phyloP scores from a whole-genome alignment of 2,329 filamentous ascomycete genomes.

The Colletotrichum sp. region DNA sequence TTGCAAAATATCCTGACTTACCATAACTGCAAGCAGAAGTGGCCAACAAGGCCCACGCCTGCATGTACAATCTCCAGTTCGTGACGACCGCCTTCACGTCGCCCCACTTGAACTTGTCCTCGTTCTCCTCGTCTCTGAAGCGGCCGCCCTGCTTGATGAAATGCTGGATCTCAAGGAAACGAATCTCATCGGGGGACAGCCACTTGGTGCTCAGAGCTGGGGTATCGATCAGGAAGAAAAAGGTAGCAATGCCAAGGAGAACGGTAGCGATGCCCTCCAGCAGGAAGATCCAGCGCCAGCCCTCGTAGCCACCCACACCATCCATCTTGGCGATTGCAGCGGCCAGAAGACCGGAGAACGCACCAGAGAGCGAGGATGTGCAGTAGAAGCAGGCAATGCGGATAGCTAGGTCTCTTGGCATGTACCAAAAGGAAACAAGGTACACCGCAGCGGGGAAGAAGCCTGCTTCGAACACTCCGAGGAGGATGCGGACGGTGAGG shows the following conservation, averaged over 20 bases:
- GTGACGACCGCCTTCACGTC: conserved; percentile 31
- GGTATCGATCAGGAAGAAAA: conserved; percentile 47
- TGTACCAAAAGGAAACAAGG: conserved; percentile 34
- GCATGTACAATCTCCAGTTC: conserved; percentile 34
- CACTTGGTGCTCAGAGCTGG: conserved; percentile 38
- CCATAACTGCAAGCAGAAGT: conserved; percentile 26
- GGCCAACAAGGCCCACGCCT: conserved; percentile 32
- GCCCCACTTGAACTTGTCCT: conserved; percentile 24
- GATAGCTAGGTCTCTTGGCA: conserved; percentile 28
- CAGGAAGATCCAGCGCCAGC: conserved; percentile 61
- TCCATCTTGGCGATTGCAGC: conserved; percentile 64
- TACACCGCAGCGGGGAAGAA: conserved; percentile 35
- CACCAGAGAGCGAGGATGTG: conserved; percentile 45
- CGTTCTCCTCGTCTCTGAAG: conserved; percentile 22
- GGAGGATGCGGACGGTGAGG: conserved; percentile 31
- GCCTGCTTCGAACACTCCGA: conserved; percentile 35
- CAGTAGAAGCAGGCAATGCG: conserved; percentile 34
- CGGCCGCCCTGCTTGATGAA: conserved; percentile 37
- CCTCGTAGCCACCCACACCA: conserved; percentile 50
- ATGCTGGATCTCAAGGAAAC: conserved; percentile 31
- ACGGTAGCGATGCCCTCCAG: conserved; percentile 34
- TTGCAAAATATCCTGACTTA: not conserved
- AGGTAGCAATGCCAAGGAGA: conserved; percentile 47
- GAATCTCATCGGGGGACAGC: conserved; percentile 40
- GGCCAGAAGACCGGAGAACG: conserved; percentile 68